phyloP scores from a whole-genome alignment of 2,329 filamentous ascomycete species.

The Fusarium virguliforme region DNA sequence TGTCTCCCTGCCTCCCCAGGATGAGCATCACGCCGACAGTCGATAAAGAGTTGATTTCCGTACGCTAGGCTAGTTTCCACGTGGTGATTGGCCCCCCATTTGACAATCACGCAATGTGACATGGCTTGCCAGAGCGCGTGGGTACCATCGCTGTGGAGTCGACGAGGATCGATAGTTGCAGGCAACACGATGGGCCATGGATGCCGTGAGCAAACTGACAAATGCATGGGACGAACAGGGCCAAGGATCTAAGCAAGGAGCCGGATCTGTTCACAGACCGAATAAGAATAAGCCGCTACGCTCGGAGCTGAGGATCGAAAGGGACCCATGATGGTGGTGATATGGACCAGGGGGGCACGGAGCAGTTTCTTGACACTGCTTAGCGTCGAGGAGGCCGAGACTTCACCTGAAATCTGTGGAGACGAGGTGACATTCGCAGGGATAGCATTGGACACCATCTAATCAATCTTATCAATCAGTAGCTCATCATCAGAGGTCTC shows the following conservation, averaged over 20 bases:
- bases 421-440: background rate
- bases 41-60: conserved; percentile 6
- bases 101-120: background rate
- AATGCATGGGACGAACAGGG: background rate
- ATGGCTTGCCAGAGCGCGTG: conserved; percentile 1
- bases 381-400: conserved; percentile 9
- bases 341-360: background rate
- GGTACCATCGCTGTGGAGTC: conserved; percentile 11
- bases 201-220: background rate
- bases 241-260: conserved; percentile 4
- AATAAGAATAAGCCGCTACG: conserved; percentile 7
- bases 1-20: conserved; percentile 1
- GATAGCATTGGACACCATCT: conserved; percentile 12
- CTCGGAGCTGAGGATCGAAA: background rate
- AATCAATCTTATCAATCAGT: conserved; percentile 13
- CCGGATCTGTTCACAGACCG: conserved; percentile 8
- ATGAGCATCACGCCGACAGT: background rate
- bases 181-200: background rate
- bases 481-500: background rate
- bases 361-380: conserved; percentile 9
- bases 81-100: conserved; percentile 10
- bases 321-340: background rate
- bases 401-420: conserved; percentile 14
- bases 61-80: conserved; percentile 10
- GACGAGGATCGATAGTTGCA: conserved; percentile 10